Base-by-base conservation (phyloP, 805 yeast species). In the Ogataea neopini region DNA sequence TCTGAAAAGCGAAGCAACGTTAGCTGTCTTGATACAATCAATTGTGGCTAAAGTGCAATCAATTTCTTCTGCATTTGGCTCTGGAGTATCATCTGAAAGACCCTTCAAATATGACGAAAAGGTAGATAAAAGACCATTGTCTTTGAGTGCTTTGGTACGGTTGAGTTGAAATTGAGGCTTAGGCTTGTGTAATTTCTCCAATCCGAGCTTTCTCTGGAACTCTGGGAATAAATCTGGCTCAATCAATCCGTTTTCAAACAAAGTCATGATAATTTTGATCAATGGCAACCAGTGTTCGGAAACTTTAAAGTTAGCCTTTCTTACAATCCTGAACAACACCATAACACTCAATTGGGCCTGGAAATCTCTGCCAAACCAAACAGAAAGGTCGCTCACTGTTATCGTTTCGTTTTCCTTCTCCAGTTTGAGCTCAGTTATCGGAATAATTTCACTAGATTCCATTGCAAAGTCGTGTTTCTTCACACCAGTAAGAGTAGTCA, bases 71-170 rank as follows among this genome's bases (percentile, higher is more conserved):
- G 88, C 95, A 1, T 95, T 80, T 10, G 99, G 99, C 64, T 92
- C 98, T 0, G 86, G 84, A 3, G 87, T 82, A 45, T 88, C 95
- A 59, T 90, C 97, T 1, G 85, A 74, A 48, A 84, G 79, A 15
- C 97, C 94, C 53, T 94, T 88, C 66, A 94, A 77, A 60, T 90
- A 92, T 0, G 96, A 88, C 1, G 97, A 90, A 58, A 94, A 84
- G 0, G 98, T 87, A 0, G 96, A 87, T 46, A 94, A 79, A n/a
- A 94, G 62, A 2, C 98, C 89, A 9, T 75, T 74, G 28, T 84
- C 96, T 57, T 82, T 86, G 30, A 81, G 77, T 1, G 85, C 83
- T 41, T 81, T 81, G 1, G 79, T 70, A 58, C 84, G 77, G 30
- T 80, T 81, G 35, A 88, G 78, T 7, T 83, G 75, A 56, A 79